Base-by-base conservation (phyloP, 2,329 filamentous ascomycete genomes). In the Aspergillus candidus region DNA sequence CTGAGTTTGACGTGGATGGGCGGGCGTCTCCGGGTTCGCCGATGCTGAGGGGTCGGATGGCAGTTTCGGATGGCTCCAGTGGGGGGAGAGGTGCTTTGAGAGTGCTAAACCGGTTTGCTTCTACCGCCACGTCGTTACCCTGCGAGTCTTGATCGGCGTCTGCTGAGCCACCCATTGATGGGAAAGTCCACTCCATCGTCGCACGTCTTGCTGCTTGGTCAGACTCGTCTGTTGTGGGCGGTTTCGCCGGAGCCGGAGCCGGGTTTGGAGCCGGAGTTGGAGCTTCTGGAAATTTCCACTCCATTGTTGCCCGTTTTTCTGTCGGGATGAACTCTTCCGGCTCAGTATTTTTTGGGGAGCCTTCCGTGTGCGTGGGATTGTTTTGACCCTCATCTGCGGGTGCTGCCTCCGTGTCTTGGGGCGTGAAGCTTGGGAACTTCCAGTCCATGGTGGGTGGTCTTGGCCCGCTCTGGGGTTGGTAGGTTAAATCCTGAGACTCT, bases 161-260 rank as follows among this genome's bases (percentile, higher is more conserved):
- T 37, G 44, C 53, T 3, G 57, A 40, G 2, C 59, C 42, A 6
- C 48, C 62, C 62, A 68, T 70, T 3, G 67, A 60, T 6, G 75
- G 74, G 48, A 79, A 79, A 11, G 71, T 77, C 76, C 76, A 80
- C 30, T 77, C 74, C 62, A 72, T 73, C 4, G 67, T 70, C 12
- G 67, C 67, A 6, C 67, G 62, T 38, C 66, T 68, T 11, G 57
- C 69, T 2, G 51, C 49, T 14, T 50, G 52, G 17, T 61, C 57
- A 11, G 38, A 17, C 30, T 52, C 40, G 15, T 55, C 52, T n/a
- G 46, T 43, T 15, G 43, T 35, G 0, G 52, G 38, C 27, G 47
- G 22, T n/a, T 27, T 7, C 10, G 22, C 6, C 7, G 22, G 6
- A 27, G 22, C 22, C 3, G 22, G 22, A 27, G 22, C 22, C 8